These are phyloP conservation scores for Sugiyamaella lignohabitans DNA, from an alignment of 805 yeast species.

Conservation along the genomic window DNA sequence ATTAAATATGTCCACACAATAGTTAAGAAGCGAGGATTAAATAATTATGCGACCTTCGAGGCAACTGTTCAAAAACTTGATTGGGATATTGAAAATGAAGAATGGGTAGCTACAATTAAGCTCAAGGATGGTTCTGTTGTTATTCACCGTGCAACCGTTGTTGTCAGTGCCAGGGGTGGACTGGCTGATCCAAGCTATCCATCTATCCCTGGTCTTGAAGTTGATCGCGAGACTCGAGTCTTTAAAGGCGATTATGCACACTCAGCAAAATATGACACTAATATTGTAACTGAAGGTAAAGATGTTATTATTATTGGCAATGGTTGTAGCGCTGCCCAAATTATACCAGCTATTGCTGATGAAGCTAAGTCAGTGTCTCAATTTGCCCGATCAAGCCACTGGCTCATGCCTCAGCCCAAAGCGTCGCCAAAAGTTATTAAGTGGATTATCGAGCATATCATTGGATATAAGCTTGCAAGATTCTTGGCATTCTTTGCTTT, in stretches of 20 bases:
- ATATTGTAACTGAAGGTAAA: slow-evolving; percentile 10
- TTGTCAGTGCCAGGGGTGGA: slow-evolving; percentile 25
- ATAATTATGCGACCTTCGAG: slow-evolving; percentile 18
- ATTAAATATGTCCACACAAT: slow-evolving; percentile 20
- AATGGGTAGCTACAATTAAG: slow-evolving; percentile 9
- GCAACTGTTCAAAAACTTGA: slow-evolving; percentile 18
- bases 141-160: slow-evolving; percentile 20
- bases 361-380: slow-evolving; percentile 9
- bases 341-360: slow-evolving; percentile 13
- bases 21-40: slow-evolving; percentile 22
- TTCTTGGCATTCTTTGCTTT: neutral
- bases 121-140: slow-evolving; percentile 11
- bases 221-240: slow-evolving; percentile 12
- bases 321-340: slow-evolving; percentile 20
- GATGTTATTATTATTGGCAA: slow-evolving; percentile 20
- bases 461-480: slow-evolving; percentile 2
- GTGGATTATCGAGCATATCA: slow-evolving; percentile 3
- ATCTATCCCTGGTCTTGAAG: slow-evolving; percentile 24
- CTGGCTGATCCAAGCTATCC: slow-evolving; percentile 28
- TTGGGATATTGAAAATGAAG: slow-evolving; percentile 15
- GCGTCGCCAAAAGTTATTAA: neutral
- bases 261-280: slow-evolving; percentile 17
- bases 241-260: slow-evolving; percentile 17
- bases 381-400: slow-evolving; percentile 17
- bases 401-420: slow-evolving; percentile 5